Percentiles rank a stretch among this genome's conserved stretches.
Evolutionary conservation across 495 filamentous ascomycete species (phyloP).

Genomic region (Lepraria neglecta): DNA sequence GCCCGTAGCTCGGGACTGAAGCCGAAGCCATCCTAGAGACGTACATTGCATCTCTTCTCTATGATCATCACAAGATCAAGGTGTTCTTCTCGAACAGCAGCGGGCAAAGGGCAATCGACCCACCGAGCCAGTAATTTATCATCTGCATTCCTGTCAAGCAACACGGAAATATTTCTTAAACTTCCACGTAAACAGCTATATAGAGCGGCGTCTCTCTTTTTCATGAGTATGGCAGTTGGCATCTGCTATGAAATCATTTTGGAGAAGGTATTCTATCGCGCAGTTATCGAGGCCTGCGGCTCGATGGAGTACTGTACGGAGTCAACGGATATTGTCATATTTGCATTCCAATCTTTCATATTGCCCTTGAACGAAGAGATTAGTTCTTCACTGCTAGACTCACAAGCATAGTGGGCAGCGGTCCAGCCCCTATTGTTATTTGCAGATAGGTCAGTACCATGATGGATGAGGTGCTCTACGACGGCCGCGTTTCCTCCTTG

Average conservation of each 20-base stretch:
- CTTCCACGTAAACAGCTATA: not conserved
- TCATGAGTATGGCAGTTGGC: constrained; percentile 4
- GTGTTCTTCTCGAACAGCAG: not conserved
- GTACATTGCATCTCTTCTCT: not conserved
- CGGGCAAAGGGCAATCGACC: not conserved
- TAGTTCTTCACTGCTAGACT: not conserved
- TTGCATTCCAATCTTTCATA: constrained; percentile 5
- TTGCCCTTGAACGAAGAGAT: not conserved
- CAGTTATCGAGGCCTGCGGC: not conserved
- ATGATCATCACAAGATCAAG: constrained; percentile 6
- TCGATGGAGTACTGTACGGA: constrained; percentile 7
- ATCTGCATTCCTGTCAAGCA: constrained; percentile 9
- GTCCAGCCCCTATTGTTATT: constrained; percentile 9
- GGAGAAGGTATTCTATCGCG: constrained; percentile 12
- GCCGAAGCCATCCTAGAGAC: constrained; percentile 1
- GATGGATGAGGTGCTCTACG: constrained; percentile 11
- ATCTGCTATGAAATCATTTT: constrained; percentile 2
- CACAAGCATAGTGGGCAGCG: constrained; percentile 15
- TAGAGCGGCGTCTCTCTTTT: constrained; percentile 4
- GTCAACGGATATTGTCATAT: not conserved
- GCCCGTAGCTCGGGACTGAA: constrained; percentile 12
- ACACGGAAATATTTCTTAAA: not conserved
- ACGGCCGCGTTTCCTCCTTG: not conserved
- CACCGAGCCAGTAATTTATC: not conserved
- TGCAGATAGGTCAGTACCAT: constrained; percentile 3